Evolutionary conservation across 2,329 filamentous ascomycete species (phyloP), one percentile per base, ranked within the genome.

Genomic region (Scedosporium aurantiacum): DNA sequence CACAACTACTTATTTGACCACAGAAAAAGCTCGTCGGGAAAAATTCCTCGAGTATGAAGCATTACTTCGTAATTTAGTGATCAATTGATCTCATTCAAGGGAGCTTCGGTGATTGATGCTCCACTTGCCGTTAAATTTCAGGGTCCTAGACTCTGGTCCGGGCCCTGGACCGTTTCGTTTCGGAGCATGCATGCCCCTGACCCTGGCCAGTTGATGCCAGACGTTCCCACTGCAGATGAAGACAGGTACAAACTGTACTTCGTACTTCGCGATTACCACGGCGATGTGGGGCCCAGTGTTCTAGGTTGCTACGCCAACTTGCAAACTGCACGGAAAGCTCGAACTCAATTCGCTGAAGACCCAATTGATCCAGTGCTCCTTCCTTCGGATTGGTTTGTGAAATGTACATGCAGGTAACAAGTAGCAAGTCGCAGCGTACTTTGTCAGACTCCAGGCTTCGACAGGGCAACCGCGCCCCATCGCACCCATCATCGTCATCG

Each of bases 231-330:
- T 37, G 32, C 2, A 12, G 32, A 37, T 4, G 32, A 37, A 37
- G 43, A 21, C 18, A 47, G 43, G 43, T 47, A 18, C 43, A 47
- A 47, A n/a, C n/a, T n/a, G n/a, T n/a, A n/a, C 32, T 37, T n/a
- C n/a, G 32, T 37, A 37, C 32, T 37, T 37, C 32, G 2, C 10
- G 10, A 37, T 37, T 37, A 37, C 32, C 8, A 37, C 32, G 10
- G 32, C 32, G 32, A 37, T 37, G 32, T 37, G 32, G 32, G 10
- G 32, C 18, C 18, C 45, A 50, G 27, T 41, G 28, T 28, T 41
- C 21, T n/a, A 7, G 43, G 58, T 60, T 60, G 58, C 45, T 47
- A 52, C 25, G 58, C 58, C 58, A 60, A 60, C 58, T 37, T 2
- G 16, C 54, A 32, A 57, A 57, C 25, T 3, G 21, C 12, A 10